Conservation (phyloP, 805 yeast genomes). For the Pichia manshurica region DNA sequence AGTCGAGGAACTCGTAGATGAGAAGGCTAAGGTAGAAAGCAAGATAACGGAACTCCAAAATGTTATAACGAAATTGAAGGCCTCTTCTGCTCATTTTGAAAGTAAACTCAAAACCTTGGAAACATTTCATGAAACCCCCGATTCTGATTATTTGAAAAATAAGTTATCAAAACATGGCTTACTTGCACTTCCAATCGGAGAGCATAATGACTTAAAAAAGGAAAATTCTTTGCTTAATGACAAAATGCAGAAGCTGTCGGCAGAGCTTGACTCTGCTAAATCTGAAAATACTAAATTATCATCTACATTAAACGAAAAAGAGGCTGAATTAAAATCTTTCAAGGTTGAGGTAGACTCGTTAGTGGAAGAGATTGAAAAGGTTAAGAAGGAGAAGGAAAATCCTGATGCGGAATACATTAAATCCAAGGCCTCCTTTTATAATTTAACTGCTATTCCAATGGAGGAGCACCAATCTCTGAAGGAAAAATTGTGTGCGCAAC, state of each 20-base stretch:
- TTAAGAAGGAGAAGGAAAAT: slow-evolving; percentile 11
- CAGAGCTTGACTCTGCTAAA: neutral
- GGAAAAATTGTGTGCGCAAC: slow-evolving; percentile 7
- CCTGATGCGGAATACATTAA: slow-evolving; percentile 32
- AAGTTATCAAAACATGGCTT: slow-evolving; percentile 6
- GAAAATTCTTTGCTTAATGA: neutral
- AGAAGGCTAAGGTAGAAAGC: slow-evolving; percentile 1
- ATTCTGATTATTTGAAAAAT: slow-evolving; percentile 10
- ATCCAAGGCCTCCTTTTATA: slow-evolving; percentile 26
- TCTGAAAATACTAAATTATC: neutral
- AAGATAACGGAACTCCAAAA: slow-evolving; percentile 4
- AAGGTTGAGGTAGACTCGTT: neutral
- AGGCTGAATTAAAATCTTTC: neutral
- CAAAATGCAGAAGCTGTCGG: neutral
- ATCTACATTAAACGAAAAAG: neutral
- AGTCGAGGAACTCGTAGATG: neutral
- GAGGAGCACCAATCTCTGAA: slow-evolving; percentile 17
- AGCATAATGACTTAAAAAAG: slow-evolving; percentile 22
- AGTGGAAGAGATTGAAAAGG: neutral
- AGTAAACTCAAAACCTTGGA: slow-evolving; percentile 8
- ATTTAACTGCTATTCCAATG: slow-evolving; percentile 24
- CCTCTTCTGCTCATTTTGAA: slow-evolving; percentile 3
- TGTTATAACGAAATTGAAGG: slow-evolving; percentile 5
- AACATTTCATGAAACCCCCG: slow-evolving; percentile 13
- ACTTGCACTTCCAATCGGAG: slow-evolving; percentile 18